Evolutionary conservation across 2,329 filamentous ascomycete species (phyloP), one percentile per base, ranked within the genome.

Genomic region (Sporothrix humicola): DNA sequence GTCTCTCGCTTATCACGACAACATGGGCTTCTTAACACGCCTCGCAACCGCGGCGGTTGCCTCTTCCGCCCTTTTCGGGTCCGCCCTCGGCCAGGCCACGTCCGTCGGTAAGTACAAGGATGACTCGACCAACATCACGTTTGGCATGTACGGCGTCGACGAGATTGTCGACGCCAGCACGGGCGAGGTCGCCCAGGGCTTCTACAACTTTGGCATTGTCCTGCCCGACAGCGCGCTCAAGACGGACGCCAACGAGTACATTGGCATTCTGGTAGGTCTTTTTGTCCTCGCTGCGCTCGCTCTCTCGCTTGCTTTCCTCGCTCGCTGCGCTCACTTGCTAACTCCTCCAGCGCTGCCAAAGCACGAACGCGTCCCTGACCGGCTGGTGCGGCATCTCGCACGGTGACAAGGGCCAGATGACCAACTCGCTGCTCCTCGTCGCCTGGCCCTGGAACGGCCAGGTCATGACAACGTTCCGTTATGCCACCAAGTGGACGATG

Each of bases 321-420:
- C n/a, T 56, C 23, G 20, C 26, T 17, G 7, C 44, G 48, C 12
- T 3, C 31, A 15, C 54, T 68, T 61, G 9, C 9, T 15, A 37
- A 58, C 26, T 26, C 15, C 42, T 26, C 10, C 37, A 87, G 86
- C 78, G 84, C 82, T 84, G 85, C 78, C 77, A 83, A 72, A 84
- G 84, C 12, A 82, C 82, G 54, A 82, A 82, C 65, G 81, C 82
- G 3, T 83, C 83, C 20, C 79, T 82, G 2, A 85, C 84, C 31
- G 89, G 88, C 17, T 91, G 87, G 87, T 87, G 88, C 77, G 88
- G 88, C 76, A 77, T 91, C 23, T 85, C 86, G 0, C 83, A 90
- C 71, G 86, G 85, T 54, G 52, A 68, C 15, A 74, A 63, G 10
- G 85, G 86, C 4, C 82, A 83, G 68, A 91, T 91, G 89, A 86